Evolutionary conservation across 768 basidiomycete genomes (phyloP).

Genomic region (Coprinopsis cinerea): DNA sequence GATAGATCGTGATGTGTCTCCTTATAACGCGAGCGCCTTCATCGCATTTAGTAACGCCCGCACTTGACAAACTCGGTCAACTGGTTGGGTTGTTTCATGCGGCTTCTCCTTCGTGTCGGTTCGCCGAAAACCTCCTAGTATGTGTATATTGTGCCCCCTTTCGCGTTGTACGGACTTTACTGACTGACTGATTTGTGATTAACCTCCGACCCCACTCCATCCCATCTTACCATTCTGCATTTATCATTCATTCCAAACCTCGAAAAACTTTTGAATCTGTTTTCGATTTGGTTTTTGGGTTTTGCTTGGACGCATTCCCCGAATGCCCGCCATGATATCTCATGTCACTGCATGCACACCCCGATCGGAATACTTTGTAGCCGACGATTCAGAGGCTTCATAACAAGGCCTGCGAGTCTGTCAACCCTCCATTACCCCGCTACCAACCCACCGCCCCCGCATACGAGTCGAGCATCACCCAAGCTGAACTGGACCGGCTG

Average conservation of each 20-base stretch:
- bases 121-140: conserved; percentile 43
- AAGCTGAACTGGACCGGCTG: conserved; percentile 48
- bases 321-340: neutral
- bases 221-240: too few species aligned
- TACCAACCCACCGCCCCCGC: conserved; percentile 11
- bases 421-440: conserved; percentile 24
- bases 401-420: conserved; percentile 37
- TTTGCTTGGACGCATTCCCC: too few species aligned
- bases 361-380: conserved; percentile 2
- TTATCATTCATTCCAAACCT: too few species aligned
- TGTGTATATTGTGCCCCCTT: conserved; percentile 15
- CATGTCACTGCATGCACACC: neutral
- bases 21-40: conserved; percentile 44
- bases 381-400: conserved; percentile 33
- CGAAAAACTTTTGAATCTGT: too few species aligned
- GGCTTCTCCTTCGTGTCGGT: conserved; percentile 37
- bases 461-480: conserved; percentile 24
- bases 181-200: too few species aligned
- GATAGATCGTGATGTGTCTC: conserved; percentile 55
- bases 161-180: too few species aligned
- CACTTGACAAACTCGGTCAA: conserved; percentile 42
- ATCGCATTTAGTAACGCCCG: conserved; percentile 40
- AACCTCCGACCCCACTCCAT: too few species aligned
- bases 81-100: conserved; percentile 40
- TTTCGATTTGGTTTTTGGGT: too few species aligned